These are phyloP conservation scores for Trichoderma orchidacearum DNA, from an alignment of 495 filamentous ascomycete species.

Conservation along the genomic window DNA sequence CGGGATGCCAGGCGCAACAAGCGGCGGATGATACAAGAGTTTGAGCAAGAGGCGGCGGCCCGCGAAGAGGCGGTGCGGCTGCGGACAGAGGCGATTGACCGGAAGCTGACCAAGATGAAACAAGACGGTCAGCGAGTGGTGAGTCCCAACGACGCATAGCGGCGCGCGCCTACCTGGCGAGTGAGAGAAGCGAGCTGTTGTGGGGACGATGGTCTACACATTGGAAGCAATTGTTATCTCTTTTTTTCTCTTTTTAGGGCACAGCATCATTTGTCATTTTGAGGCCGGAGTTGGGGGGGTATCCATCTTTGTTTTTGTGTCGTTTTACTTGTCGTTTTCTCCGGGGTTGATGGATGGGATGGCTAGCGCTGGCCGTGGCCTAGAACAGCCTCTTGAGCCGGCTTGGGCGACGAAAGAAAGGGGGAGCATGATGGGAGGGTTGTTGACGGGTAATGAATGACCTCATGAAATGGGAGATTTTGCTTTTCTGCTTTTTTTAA, in stretches of 20 bases:
- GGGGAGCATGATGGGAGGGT: too few species aligned
- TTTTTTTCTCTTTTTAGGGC: background rate
- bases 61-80: slow-evolving; percentile 37
- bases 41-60: slow-evolving; percentile 50
- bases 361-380: background rate
- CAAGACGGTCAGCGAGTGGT: slow-evolving; percentile 43
- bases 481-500: background rate
- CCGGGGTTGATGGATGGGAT: background rate
- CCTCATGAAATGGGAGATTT: background rate
- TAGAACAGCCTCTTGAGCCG: background rate
- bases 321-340: background rate
- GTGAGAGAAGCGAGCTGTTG: slow-evolving; percentile 1
- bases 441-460: background rate
- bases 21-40: slow-evolving; percentile 46
- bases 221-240: too few species aligned
- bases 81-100: slow-evolving; percentile 39
- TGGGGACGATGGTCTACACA: background rate
- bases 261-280: background rate
- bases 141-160: slow-evolving; percentile 32
- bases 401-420: background rate
- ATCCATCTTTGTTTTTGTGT: background rate
- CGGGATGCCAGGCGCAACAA: slow-evolving; percentile 50
- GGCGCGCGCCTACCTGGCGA: background rate
- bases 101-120: slow-evolving; percentile 40
- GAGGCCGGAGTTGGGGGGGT: background rate